Conservation (phyloP, 768 basidiomycete genomes). For the Termitomyces sp. region DNA sequence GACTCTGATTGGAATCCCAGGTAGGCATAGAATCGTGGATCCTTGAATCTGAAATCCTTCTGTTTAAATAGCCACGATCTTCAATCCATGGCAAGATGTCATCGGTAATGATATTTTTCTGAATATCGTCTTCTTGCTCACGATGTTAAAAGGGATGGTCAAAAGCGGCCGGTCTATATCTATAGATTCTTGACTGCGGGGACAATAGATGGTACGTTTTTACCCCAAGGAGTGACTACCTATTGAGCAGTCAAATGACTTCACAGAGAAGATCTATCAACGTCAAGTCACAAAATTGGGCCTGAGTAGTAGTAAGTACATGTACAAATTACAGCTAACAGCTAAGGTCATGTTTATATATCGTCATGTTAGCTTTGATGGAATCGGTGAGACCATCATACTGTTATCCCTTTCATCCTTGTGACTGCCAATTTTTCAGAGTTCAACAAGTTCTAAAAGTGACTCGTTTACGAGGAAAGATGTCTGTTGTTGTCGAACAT, state of each 20-base stretch:
- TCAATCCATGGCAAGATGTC: conserved; percentile 97
- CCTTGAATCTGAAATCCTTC: background rate
- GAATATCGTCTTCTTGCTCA: conserved; percentile 3
- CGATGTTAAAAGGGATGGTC: conserved; percentile 68
- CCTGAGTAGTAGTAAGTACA: conserved; percentile 70
- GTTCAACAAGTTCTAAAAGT: conserved; percentile 48
- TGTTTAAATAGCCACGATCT: conserved; percentile 64
- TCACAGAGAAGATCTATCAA: conserved; percentile 84
- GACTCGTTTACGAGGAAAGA: conserved; percentile 88
- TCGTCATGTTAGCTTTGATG: conserved; percentile 51
- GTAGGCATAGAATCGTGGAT: conserved; percentile 24
- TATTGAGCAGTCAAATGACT: background rate
- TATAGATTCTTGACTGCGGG: conserved; percentile 85
- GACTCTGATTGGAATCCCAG: conserved; percentile 97
- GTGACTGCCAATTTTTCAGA: conserved; percentile 19
- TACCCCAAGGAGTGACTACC: background rate
- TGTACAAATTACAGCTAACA: background rate
- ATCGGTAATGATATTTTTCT: conserved; percentile 55
- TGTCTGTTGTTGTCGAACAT: conserved; percentile 38
- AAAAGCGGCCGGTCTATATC: conserved; percentile 87
- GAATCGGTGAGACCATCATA: conserved; percentile 47
- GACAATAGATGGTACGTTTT: conserved; percentile 72
- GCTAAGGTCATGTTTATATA: background rate
- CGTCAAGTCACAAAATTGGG: conserved; percentile 93
- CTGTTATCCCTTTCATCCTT: background rate